Base-by-base conservation (phyloP, 2,329 filamentous ascomycete genomes). In the Diplodia intermedia region DNA sequence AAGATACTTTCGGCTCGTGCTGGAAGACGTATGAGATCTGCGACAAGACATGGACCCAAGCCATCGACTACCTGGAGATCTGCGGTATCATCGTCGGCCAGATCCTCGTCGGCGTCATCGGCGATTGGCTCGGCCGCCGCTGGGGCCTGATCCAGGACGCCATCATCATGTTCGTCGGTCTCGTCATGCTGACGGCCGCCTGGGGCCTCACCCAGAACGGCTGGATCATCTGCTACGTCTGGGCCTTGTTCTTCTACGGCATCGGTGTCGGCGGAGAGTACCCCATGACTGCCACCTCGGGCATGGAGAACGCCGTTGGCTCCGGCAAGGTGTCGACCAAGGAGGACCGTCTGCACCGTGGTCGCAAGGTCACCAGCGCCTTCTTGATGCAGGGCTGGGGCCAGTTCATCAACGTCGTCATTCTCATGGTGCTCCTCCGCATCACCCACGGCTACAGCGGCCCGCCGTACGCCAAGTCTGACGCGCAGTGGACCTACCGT, bases 381-480 rank as follows among this genome's bases (percentile, higher is more conserved):
- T 98, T 98, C 84, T 81, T 98, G 81, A 97, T 98, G 94, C 94
- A 98, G 81, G 94, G 94, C 66, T 98, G 94, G 94, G 94, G 94
- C 72, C 94, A 98, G 80, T 92, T 97, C 79, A 85, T 92, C 84
- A 98, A 98, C 87, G 94, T 97, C 82, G 90, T 91, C 73, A 82
- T 97, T 68, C 86, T 98, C 71, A 97, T 98, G 75, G 78, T 97
- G 66, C 84, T 96, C 62, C 87, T 97, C 69, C 85, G 96, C 73
- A 91, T 94, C 81, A 95, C 97, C 87, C 93, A 97, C 85, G 91
- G 91, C 68, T 85, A 84, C 69, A 91, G 91, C 60, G 86, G 88
- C 73, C 88, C 91, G 26, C 93, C 93, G 3, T 97, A 97, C 84
- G 90, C 88, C 69, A 80, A 85, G 69, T 85, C 89, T n/a, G 85